These are phyloP conservation scores for Boletus pseudo-olivaceus DNA, from an alignment of 768 basidiomycete species.

Conservation along the genomic window DNA sequence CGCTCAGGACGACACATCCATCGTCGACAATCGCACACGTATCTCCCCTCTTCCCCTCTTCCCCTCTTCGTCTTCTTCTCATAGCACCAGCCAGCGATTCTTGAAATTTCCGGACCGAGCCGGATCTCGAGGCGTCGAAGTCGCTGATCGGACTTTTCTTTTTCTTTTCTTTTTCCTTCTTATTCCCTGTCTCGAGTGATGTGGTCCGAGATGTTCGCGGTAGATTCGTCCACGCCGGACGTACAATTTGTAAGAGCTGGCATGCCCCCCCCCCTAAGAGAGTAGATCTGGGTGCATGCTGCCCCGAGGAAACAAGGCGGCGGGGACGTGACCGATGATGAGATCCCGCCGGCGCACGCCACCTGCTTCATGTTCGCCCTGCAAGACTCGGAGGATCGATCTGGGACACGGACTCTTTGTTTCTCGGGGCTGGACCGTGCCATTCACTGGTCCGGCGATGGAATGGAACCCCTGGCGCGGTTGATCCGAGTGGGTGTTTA, in stretches of 20 bases:
- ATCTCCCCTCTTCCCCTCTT: constrained; percentile 6
- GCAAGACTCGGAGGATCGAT: not conserved
- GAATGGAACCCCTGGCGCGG: not conserved
- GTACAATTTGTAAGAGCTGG: not conserved
- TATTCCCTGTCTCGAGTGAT: constrained; percentile 10
- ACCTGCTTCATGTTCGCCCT: not conserved
- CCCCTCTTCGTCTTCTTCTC: not conserved
- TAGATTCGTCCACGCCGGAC: constrained; percentile 9
- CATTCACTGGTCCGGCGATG: too few species aligned
- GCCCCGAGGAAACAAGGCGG: constrained; percentile 8
- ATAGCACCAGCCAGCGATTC: constrained; percentile 8
- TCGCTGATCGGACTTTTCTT: constrained; percentile 13
- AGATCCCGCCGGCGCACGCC: constrained; percentile 2
- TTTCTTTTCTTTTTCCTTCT: not conserved
- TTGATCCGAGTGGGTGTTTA: not conserved
- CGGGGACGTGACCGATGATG: not conserved
- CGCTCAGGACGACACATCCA: not conserved
- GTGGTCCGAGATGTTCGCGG: constrained; percentile 19
- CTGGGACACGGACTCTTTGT: not conserved
- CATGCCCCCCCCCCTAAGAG: not conserved
- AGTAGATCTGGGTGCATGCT: not conserved
- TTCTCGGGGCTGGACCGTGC: not conserved
- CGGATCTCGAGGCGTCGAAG: constrained; percentile 22
- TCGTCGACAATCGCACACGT: constrained; percentile 6
- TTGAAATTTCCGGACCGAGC: constrained; percentile 11